Evolutionary conservation across 1,139 yeast species (phyloP).

Genomic region (Spencermartinsiella ligniputridi): DNA sequence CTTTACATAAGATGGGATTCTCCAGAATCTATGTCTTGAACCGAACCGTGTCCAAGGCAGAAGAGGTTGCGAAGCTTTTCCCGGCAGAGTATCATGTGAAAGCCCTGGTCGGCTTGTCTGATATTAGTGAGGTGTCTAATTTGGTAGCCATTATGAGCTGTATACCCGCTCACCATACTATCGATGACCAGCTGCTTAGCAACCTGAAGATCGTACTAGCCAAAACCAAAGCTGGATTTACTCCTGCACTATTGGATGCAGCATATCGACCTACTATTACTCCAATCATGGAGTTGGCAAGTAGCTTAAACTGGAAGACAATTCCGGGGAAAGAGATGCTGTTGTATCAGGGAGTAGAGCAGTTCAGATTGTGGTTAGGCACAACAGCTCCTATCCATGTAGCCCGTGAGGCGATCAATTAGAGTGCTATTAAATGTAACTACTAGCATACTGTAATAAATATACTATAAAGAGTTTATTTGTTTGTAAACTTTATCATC

Average conservation of each 20-base stretch:
- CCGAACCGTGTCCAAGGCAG: conserved; percentile 67
- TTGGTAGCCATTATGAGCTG: conserved; percentile 74
- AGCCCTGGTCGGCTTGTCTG: conserved; percentile 45
- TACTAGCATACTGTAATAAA: no score
- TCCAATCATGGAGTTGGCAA: conserved; percentile 76
- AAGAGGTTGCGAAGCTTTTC: conserved; percentile 55
- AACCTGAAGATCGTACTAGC: conserved; percentile 41
- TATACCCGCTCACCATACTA: conserved; percentile 79
- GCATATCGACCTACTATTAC: conserved; percentile 88
- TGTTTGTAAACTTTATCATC: no score
- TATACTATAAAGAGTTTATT: no score
- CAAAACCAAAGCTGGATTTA: conserved; percentile 34
- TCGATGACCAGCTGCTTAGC: conserved; percentile 50
- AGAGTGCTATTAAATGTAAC: no score
- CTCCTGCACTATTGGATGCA: conserved; percentile 66
- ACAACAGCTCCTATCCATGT: conserved; percentile 36
- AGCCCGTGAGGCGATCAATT: conserved; percentile 12
- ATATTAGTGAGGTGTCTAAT: conserved; percentile 24
- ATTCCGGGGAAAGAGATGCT: conserved; percentile 90
- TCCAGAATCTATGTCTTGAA: conserved; percentile 70
- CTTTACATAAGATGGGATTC: conserved; percentile 77
- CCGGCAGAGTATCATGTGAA: conserved; percentile 58
- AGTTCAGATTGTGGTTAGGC: conserved; percentile 77
- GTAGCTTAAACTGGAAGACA: conserved; percentile 59
- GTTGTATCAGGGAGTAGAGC: conserved; percentile 87